These are phyloP conservation scores for Claviceps humidiphila DNA, from an alignment of 2,329 filamentous ascomycete genomes.

Conservation along the genomic window DNA sequence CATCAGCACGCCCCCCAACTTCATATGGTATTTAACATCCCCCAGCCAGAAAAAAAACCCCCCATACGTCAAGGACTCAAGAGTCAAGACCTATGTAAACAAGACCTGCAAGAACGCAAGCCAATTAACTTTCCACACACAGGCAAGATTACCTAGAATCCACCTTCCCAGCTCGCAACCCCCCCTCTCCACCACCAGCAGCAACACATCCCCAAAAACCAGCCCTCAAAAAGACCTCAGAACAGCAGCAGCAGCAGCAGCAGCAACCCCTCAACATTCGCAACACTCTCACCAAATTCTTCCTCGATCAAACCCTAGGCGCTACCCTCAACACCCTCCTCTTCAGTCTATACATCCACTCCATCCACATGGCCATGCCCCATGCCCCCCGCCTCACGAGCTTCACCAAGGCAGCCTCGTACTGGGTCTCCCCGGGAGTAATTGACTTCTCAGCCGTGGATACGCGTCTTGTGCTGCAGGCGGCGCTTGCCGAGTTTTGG, in stretches of 20 bases:
- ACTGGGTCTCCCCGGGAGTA: slow-evolving; percentile 24
- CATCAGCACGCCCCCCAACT: slow-evolving; percentile 68
- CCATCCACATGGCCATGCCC: slow-evolving; percentile 37
- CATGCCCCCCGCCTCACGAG: slow-evolving; percentile 24
- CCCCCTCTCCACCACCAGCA: not conserved
- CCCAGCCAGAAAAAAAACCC: not conserved
- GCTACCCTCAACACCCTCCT: slow-evolving; percentile 51
- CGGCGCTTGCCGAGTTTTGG: slow-evolving; percentile 43
- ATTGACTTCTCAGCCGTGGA: slow-evolving; percentile 33
- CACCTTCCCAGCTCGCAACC: slow-evolving; percentile 51
- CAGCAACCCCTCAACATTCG: slow-evolving; percentile 34
- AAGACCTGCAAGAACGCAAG: too few species aligned
- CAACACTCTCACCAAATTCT: slow-evolving; percentile 55
- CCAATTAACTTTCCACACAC: slow-evolving; percentile 4
- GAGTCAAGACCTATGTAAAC: too few species aligned
- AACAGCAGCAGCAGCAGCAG: not conserved
- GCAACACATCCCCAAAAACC: slow-evolving; percentile 8
- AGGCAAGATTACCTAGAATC: slow-evolving; percentile 67
- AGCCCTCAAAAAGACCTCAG: not conserved
- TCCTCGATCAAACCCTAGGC: slow-evolving; percentile 56
- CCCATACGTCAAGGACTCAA: too few species aligned
- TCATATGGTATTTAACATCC: slow-evolving; percentile 50
- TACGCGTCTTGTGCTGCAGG: slow-evolving; percentile 28
- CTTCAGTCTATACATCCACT: slow-evolving; percentile 47
- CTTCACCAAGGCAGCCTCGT: slow-evolving; percentile 20